These are phyloP conservation scores for Paramecium tetraurelia DNA, from an alignment of 73 alveolate species.

Conservation along the genomic window DNA sequence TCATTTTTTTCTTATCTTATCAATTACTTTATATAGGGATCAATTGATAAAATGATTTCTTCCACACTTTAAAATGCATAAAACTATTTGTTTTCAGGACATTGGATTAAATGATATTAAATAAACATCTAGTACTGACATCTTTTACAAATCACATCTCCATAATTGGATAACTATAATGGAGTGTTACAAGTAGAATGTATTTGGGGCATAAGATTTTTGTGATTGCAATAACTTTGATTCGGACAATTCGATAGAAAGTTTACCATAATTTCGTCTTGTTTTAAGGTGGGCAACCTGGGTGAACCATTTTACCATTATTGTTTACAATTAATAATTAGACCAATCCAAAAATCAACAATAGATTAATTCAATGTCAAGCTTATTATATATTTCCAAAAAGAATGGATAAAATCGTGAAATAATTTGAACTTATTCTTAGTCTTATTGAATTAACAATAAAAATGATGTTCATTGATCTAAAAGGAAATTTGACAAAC, in stretches of 20 bases:
- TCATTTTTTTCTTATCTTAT: neutral
- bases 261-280: neutral
- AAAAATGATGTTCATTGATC: neutral
- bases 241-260: neutral
- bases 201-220: neutral
- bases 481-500: neutral
- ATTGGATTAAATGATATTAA: neutral
- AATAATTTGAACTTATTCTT: neutral
- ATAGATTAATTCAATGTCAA: neutral
- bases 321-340: neutral
- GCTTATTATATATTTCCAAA: neutral
- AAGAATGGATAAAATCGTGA: neutral
- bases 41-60: neutral
- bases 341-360: neutral
- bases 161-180: neutral
- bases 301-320: neutral
- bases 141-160: neutral
- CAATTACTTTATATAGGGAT: neutral
- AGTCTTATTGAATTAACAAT: neutral
- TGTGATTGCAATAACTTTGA: neutral
- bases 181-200: neutral
- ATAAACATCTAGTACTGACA: neutral
- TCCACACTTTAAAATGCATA: neutral
- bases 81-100: neutral
- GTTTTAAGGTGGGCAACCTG: neutral